Conservation (phyloP, 345 rosid species). For the Eucalyptus marginata region DNA sequence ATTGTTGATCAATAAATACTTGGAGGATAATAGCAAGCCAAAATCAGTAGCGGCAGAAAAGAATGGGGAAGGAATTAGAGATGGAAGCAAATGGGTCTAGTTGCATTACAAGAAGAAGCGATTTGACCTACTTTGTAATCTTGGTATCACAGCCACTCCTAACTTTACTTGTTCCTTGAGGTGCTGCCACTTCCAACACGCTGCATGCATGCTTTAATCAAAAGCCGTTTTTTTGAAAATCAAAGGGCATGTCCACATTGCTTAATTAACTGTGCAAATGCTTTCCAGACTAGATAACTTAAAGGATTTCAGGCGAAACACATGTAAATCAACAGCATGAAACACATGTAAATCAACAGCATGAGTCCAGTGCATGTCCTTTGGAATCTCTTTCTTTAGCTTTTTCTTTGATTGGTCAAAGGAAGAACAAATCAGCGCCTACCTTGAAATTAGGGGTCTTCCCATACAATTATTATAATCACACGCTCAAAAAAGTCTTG, state of each 20-base stretch:
- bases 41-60: not conserved
- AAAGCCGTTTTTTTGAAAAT: not conserved
- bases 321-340: not conserved
- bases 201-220: not conserved
- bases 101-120: not conserved
- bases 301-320: not conserved
- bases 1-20: not conserved
- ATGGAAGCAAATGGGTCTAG: not conserved
- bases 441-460: not conserved
- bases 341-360: no score
- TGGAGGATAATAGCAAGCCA: not conserved
- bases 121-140: not conserved
- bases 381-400: not conserved
- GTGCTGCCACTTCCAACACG: not conserved
- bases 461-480: not conserved
- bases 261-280: not conserved
- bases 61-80: not conserved
- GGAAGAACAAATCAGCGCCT: not conserved
- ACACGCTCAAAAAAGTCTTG: not conserved
- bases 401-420: not conserved
- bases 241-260: not conserved
- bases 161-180: rapidly evolving
- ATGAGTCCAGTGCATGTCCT: not conserved
- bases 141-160: not conserved
- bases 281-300: not conserved